Evolutionary conservation across 176 grass and related monocot species (phyloP).

Genomic region (Juncus effusus): DNA sequence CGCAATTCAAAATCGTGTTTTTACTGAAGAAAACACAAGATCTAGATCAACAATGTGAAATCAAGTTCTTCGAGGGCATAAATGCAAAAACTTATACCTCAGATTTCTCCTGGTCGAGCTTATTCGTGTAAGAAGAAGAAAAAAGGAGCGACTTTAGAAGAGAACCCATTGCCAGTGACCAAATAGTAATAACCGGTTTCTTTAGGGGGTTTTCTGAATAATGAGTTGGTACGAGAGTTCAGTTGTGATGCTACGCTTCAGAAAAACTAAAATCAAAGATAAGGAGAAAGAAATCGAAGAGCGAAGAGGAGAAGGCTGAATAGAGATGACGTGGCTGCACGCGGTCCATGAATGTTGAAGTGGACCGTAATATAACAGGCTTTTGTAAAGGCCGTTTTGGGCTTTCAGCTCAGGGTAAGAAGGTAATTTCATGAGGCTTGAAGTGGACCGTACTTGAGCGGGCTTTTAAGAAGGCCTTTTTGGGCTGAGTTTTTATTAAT

Average conservation of each 20-base stretch:
- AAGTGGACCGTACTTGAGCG: too few species aligned
- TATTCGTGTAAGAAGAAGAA: conserved; percentile 17
- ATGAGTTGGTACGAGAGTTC: neutral
- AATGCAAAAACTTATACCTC: conserved; percentile 34
- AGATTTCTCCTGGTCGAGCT: conserved; percentile 19
- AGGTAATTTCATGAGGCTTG: too few species aligned
- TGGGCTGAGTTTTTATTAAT: too few species aligned
- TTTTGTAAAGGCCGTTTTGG: neutral
- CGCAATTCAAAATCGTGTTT: too few species aligned
- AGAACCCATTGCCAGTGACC: conserved; percentile 26
- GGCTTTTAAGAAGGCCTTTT: too few species aligned
- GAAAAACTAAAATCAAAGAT: neutral
- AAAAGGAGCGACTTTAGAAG: conserved; percentile 41
- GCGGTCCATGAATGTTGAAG: conserved; percentile 15
- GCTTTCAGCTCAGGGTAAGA: neutral
- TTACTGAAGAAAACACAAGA: too few species aligned
- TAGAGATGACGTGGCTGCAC: conserved; percentile 14
- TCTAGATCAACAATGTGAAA: conserved; percentile 3
- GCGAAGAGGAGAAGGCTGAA: neutral
- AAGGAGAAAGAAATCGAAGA: neutral
- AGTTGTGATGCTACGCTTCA: conserved; percentile 37
- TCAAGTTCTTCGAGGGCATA: neutral
- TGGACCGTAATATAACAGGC: neutral
- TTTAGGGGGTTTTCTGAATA: conserved; percentile 32
- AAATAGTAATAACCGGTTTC: conserved; percentile 18